These are phyloP conservation scores for Phytophthora pisi DNA, from an alignment of 352 stramenopile genomes.

Conservation along the genomic window DNA sequence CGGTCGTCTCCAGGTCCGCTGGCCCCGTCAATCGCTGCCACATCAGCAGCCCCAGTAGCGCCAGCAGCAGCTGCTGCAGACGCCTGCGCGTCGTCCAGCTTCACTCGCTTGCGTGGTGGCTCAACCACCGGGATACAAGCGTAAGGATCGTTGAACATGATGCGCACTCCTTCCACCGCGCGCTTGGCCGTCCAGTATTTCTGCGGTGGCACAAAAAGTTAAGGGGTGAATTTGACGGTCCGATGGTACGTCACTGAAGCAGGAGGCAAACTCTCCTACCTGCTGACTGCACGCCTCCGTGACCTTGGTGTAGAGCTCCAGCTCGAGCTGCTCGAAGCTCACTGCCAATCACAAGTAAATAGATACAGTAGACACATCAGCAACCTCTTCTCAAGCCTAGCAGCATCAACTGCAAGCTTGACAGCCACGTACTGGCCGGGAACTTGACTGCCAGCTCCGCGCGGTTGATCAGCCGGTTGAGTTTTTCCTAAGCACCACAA, in stretches of 20 bases:
- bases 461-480: slow-evolving; percentile 83
- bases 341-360: slow-evolving; percentile 33
- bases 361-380: neutral
- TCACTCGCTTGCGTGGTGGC: slow-evolving; percentile 70
- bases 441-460: slow-evolving; percentile 85
- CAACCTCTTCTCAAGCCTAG: neutral
- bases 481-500: slow-evolving; percentile 63
- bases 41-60: slow-evolving; percentile 17
- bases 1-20: slow-evolving; percentile 23
- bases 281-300: slow-evolving; percentile 64
- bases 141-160: slow-evolving; percentile 80
- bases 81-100: slow-evolving; percentile 48
- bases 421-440: slow-evolving; percentile 46
- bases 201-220: slow-evolving; percentile 27
- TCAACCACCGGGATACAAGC: slow-evolving; percentile 75
- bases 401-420: neutral
- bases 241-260: neutral
- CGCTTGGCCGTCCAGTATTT: slow-evolving; percentile 75
- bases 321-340: slow-evolving; percentile 87
- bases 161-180: slow-evolving; percentile 75
- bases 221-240: neutral
- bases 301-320: slow-evolving; percentile 78
- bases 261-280: slow-evolving; percentile 24
- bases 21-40: slow-evolving; percentile 22
- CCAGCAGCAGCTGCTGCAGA: slow-evolving; percentile 11